Conservation (phyloP, 768 basidiomycete species). For the Lentinula boryana region DNA sequence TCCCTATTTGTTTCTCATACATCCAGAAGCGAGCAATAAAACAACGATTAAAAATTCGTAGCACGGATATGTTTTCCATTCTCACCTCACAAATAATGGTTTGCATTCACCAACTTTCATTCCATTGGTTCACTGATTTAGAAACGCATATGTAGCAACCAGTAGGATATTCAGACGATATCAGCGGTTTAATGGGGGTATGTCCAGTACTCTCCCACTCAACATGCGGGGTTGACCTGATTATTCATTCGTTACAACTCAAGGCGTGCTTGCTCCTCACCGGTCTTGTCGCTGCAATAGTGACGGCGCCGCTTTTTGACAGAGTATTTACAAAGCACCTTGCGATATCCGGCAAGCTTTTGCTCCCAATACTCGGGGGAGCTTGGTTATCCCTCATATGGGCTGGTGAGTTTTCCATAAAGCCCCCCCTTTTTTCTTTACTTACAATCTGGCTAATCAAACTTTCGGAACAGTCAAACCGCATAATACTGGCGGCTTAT, state of each 20-base stretch:
- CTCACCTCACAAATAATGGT: slow-evolving; percentile 68
- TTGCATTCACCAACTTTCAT: neutral
- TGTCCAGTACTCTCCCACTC: neutral
- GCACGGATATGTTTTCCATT: slow-evolving; percentile 58
- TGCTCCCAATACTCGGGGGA: slow-evolving; percentile 55
- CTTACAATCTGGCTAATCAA: neutral
- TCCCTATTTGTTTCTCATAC: neutral
- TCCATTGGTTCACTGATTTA: too few species aligned
- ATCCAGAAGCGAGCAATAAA: too few species aligned
- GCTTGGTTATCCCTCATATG: slow-evolving; percentile 76
- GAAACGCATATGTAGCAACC: slow-evolving; percentile 43
- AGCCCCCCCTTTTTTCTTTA: neutral
- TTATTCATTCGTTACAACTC: neutral
- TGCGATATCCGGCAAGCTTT: slow-evolving; percentile 48
- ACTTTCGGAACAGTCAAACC: slow-evolving; percentile 44
- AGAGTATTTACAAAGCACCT: slow-evolving; percentile 75
- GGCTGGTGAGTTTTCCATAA: slow-evolving; percentile 49
- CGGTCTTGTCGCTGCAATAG: slow-evolving; percentile 62
- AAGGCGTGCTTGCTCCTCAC: slow-evolving; percentile 53
- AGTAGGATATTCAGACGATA: slow-evolving; percentile 60
- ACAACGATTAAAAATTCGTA: slow-evolving; percentile 15
- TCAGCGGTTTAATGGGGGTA: slow-evolving; percentile 68
- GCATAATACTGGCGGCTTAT: slow-evolving; percentile 54
- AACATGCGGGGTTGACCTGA: neutral
- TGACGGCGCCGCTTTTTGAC: slow-evolving; percentile 74